A percentile compares a stretch with the other conserved stretches of the same genome.
phyloP scores from a whole-genome alignment of 805 yeast genomes.

The Kuraishia hungarica region DNA sequence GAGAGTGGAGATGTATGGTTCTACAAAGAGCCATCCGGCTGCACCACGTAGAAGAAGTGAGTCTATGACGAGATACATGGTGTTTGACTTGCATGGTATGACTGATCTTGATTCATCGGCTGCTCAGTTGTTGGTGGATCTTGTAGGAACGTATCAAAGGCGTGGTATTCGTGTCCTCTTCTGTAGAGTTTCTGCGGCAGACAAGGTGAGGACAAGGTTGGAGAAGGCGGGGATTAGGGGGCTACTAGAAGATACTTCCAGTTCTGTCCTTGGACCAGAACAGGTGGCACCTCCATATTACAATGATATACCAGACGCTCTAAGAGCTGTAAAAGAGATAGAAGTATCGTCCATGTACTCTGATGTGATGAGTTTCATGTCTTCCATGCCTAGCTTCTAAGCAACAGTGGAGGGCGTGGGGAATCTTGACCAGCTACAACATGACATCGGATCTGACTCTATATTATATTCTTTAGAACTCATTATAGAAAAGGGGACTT shows the following conservation, averaged over 20 bases:
- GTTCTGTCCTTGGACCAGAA: slow-evolving; percentile 19
- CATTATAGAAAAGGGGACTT: not conserved
- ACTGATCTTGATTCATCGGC: slow-evolving; percentile 74
- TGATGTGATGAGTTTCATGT: slow-evolving; percentile 6
- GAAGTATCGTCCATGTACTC: slow-evolving; percentile 14
- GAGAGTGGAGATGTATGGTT: slow-evolving; percentile 71
- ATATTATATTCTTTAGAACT: not conserved
- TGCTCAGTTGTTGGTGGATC: slow-evolving; percentile 57
- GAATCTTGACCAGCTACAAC: not conserved
- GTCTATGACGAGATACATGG: slow-evolving; percentile 43
- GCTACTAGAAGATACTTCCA: slow-evolving; percentile 18
- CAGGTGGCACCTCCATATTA: slow-evolving; percentile 32
- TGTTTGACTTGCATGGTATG: slow-evolving; percentile 80
- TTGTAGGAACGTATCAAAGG: slow-evolving; percentile 45
- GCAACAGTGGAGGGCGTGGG: not conserved
- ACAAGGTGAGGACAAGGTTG: slow-evolving; percentile 39
- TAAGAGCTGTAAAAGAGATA: slow-evolving; percentile 32
- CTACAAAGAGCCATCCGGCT: slow-evolving; percentile 70
- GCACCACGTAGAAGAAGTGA: slow-evolving; percentile 41
- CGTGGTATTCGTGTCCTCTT: slow-evolving; percentile 51
- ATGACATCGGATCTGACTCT: not conserved
- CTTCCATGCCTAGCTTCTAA: not conserved
- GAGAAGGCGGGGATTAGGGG: slow-evolving; percentile 45
- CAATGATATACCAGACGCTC: slow-evolving; percentile 49
- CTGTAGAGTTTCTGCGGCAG: slow-evolving; percentile 46